phyloP scores from a whole-genome alignment of 2,329 filamentous ascomycete species.

The Microsporum ferrugineum region DNA sequence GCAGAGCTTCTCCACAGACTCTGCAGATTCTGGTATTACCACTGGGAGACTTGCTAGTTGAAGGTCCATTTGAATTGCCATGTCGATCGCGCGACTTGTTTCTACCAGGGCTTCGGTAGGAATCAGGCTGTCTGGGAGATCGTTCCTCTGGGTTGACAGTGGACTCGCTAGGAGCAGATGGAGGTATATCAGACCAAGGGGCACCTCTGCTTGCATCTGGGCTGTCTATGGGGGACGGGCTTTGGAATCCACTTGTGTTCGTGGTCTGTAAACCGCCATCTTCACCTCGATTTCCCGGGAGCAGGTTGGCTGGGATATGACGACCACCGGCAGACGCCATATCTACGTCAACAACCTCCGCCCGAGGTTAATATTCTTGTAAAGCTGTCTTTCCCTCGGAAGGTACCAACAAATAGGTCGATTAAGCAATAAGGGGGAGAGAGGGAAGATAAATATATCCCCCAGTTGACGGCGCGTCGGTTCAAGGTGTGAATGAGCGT shows the following conservation, averaged over 20 bases:
- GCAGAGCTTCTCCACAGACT: slow-evolving; percentile 78
- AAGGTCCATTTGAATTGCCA: slow-evolving; percentile 27
- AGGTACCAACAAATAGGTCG: neutral
- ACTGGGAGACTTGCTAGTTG: slow-evolving; percentile 26
- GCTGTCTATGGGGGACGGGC: slow-evolving; percentile 30
- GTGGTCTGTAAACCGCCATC: slow-evolving; percentile 23
- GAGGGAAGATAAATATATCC: neutral
- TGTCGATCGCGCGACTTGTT: slow-evolving; percentile 25
- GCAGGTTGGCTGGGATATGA: slow-evolving; percentile 31
- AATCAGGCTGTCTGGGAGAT: slow-evolving; percentile 22
- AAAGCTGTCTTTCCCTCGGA: neutral
- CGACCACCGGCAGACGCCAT: slow-evolving; percentile 34
- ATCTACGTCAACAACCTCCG: slow-evolving; percentile 14
- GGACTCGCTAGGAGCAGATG: slow-evolving; percentile 24
- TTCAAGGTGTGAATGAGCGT: neutral
- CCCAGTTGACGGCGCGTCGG: neutral
- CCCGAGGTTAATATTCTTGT: neutral
- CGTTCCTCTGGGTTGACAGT: slow-evolving; percentile 11
- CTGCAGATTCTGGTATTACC: slow-evolving; percentile 51
- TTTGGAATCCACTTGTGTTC: slow-evolving; percentile 27
- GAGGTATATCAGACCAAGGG: slow-evolving; percentile 22
- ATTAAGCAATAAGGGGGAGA: neutral
- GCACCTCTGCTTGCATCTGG: slow-evolving; percentile 5
- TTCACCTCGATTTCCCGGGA: slow-evolving; percentile 32
- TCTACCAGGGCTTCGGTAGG: slow-evolving; percentile 21